Conservation (phyloP, 164 flowering plant genomes). For the Protea cynaroides region DNA sequence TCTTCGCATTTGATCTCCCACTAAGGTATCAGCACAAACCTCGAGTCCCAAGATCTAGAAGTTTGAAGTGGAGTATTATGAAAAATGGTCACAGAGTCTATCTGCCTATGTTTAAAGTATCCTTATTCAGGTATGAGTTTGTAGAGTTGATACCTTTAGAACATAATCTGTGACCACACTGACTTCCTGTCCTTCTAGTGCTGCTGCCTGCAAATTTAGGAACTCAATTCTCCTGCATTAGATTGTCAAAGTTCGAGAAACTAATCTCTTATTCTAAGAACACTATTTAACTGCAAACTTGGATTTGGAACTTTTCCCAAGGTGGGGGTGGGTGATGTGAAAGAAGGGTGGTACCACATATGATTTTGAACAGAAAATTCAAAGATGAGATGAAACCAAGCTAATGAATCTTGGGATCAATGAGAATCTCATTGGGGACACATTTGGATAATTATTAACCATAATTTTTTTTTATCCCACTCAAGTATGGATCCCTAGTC, state of each 20-base stretch:
- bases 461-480: too few relatives aligned
- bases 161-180: constrained; percentile 32
- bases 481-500: too few relatives aligned
- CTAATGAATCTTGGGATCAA: background rate
- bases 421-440: too few relatives aligned
- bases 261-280: background rate
- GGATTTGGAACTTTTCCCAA: too few relatives aligned
- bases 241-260: background rate
- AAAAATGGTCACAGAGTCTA: background rate
- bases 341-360: too few relatives aligned
- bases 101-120: too few relatives aligned
- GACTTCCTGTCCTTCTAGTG: constrained; percentile 39
- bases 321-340: too few relatives aligned
- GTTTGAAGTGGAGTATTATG: background rate
- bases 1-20: constrained; percentile 19
- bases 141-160: constrained; percentile 20
- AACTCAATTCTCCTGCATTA: background rate
- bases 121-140: background rate
- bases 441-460: too few relatives aligned
- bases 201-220: constrained; percentile 22
- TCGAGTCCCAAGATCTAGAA: constrained; percentile 14
- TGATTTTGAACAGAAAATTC: too few relatives aligned
- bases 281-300: background rate
- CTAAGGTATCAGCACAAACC: constrained; percentile 8
- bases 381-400: background rate